Evolutionary conservation across 805 yeast species (phyloP), one percentile per base, ranked within the genome.

Genomic region (Candida methanosorbosa): DNA sequence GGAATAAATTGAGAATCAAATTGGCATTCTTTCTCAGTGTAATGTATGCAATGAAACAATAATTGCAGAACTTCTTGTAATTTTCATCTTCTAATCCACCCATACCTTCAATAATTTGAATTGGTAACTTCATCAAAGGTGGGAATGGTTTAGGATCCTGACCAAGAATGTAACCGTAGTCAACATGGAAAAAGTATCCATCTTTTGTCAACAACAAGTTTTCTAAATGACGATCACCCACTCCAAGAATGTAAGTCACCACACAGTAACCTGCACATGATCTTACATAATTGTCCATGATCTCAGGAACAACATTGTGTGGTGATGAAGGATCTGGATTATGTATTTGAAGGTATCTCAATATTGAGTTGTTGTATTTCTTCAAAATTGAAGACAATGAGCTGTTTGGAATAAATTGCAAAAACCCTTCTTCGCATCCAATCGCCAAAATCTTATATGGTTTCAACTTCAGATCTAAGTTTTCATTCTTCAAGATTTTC

Each of bases 91-190:
- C 70, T 33, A 85, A 71, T 1, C 97, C 98, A 2, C 99, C 99
- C 86, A 92, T 92, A 0, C 97, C 97, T 44, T 92, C 98, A 28
- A 92, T 83, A 14, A 92, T 81, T 57, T 92, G 98, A 28, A 92
- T 92, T 0, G 98, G 98, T 26, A 92, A 63, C 52, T 92, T 92
- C 97, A 92, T 92, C 61, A 90, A 68, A 1, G 99, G 99, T 12
- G 99, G 97, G 60, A 92, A 92, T 12, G 97, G 97, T 55, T 92
- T 92, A 2, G 99, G 99, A 56, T 92, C 99, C 35, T 88, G 79
- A 0, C 99, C 99, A 36, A 92, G 63, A 33, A 92, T 90, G 50
- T 92, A 92, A 1, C 99, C 99, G 57, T 85, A 92, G 59, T 92
- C 99, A 1, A 95, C 97, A 59, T 92, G 99, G 74, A 94, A 90